Base-by-base conservation (phyloP, 768 basidiomycete genomes). In the Rhizopogon sp. region DNA sequence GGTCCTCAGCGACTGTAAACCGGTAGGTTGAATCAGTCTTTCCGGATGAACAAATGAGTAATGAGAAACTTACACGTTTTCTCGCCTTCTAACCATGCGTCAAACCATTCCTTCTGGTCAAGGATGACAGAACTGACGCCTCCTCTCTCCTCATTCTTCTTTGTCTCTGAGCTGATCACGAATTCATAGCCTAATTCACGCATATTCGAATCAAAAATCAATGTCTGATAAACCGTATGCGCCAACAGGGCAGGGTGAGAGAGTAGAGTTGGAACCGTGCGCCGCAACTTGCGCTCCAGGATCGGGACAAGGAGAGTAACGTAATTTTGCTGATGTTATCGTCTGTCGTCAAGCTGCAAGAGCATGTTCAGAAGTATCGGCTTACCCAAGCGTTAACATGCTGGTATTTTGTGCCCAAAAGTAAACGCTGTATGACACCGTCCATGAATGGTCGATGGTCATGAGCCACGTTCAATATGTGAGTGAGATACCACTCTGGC, bases 401-500 rank as follows among this genome's bases (percentile, higher is more conserved):
- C 28, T 72, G 71, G 66, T 83, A 87, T 29, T 84, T 84, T 13
- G 87, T 80, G n/a, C 76, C 70, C 3, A 79, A 70, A 25, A 97
- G 66, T 2, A 98, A 67, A 29, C 72, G 76, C 67, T 96, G 94
- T 17, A 96, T 72, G 43, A 87, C 75, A 8, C 71, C 72, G 47
- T 89, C 84, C 79, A 97, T 84, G 69, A 98, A 95, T 2, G 77
- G 69, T 25, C 82, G 78, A 57, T 98, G 94, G 54, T 96, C 90
- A 61, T 93, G 91, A 11, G 83, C 79, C 55, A 88, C 81, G 65
- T 98, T 95, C 46, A 91, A 77, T 22, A 98, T 76, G 67, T 98
- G 91, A 2, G 93, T 87, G 66, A 98, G 90, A 64, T 92, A 98
- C 92, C 95, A 98, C 69, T 98, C 97, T 1, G 97, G 96, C 93